Evolutionary conservation across 2,329 filamentous ascomycete genomes (phyloP), one percentile per base, ranked within the genome.

Genomic region (Teratosphaeria gauchensis): DNA sequence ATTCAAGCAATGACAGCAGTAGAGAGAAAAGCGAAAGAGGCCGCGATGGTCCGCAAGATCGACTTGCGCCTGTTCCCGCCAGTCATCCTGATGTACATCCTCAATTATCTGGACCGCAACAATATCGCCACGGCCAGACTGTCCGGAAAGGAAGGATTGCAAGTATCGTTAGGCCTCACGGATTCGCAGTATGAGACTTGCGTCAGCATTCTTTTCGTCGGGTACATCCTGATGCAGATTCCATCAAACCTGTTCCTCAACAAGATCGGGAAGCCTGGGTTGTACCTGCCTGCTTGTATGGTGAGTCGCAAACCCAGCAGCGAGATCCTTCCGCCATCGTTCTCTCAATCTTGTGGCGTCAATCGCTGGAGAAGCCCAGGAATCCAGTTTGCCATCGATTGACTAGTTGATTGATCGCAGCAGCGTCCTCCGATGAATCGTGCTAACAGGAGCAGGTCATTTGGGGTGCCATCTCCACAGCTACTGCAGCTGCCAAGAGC

Each of bases 31-130:
- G 32, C 35, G 42, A 55, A 61, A 38, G 52, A 56, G 53, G 21
- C 51, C 2, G 46, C 52, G 21, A 75, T 91, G 66, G 81, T 85
- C 69, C 81, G 84, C n/a, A 64, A 90, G 74, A 84, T 91, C 57
- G 88, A 91, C 68, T 65, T 80, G 21, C 80, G 87, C 56, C 60
- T 90, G 71, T 76, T 89, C 59, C 86, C 86, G 0, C 84, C 85
- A 73, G 76, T 90, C 59, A 82, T 90, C 54, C 71, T 90, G 63
- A 88, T 90, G 75, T 90, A 90, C 68, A 88, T 90, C 69, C 78
- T 88, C 75, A 58, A 58, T 51, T 58, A 54, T 19, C 51, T 58
- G 24, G 56, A 58, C 32, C 28, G 56, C 42, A 65, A 67, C 61
- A 62, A 67, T 51, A 69, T 69, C n/a, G 67, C 66, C n/a, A 65